Evolutionary conservation across 2,329 filamentous ascomycete genomes (phyloP).

Genomic region (Ascochyta rabiei): DNA sequence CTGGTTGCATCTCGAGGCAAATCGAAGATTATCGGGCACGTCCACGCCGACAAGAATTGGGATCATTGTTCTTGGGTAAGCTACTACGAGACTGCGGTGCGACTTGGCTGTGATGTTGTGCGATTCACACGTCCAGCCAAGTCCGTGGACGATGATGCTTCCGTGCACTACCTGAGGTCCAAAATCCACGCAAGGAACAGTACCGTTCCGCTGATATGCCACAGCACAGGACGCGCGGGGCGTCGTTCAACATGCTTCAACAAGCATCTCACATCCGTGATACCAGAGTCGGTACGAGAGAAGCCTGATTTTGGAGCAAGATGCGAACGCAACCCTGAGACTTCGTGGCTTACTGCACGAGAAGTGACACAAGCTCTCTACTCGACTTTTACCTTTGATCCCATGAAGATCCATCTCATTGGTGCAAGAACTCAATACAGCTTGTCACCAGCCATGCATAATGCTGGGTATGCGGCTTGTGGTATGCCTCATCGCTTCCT

Average conservation of each 20-base stretch:
- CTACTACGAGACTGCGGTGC: slow-evolving; percentile 64
- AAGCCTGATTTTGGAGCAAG: slow-evolving; percentile 46
- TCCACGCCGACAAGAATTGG: slow-evolving; percentile 61
- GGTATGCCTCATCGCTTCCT: slow-evolving; percentile 72
- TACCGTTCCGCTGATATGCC: slow-evolving; percentile 64
- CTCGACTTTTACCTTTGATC: slow-evolving; percentile 69
- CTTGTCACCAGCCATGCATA: slow-evolving; percentile 79
- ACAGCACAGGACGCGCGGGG: slow-evolving; percentile 68
- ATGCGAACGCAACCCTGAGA: slow-evolving; percentile 42
- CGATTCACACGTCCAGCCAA: slow-evolving; percentile 65
- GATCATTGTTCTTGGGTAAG: slow-evolving; percentile 60
- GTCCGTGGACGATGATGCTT: slow-evolving; percentile 67
- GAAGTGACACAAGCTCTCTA: slow-evolving; percentile 71
- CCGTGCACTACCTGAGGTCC: slow-evolving; percentile 62
- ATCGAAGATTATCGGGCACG: slow-evolving; percentile 67
- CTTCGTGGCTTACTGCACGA: slow-evolving; percentile 63
- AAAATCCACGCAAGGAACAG: slow-evolving; percentile 54
- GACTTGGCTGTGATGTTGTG: slow-evolving; percentile 66
- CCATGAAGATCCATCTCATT: slow-evolving; percentile 75
- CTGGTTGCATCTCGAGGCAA: slow-evolving; percentile 60
- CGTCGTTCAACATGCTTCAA: slow-evolving; percentile 72
- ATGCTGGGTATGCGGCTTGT: slow-evolving; percentile 68
- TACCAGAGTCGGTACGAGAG: slow-evolving; percentile 54
- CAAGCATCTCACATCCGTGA: slow-evolving; percentile 66
- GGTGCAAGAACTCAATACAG: slow-evolving; percentile 76